These are phyloP conservation scores for Venturia nashicola DNA, from an alignment of 2,329 filamentous ascomycete genomes.

Conservation along the genomic window DNA sequence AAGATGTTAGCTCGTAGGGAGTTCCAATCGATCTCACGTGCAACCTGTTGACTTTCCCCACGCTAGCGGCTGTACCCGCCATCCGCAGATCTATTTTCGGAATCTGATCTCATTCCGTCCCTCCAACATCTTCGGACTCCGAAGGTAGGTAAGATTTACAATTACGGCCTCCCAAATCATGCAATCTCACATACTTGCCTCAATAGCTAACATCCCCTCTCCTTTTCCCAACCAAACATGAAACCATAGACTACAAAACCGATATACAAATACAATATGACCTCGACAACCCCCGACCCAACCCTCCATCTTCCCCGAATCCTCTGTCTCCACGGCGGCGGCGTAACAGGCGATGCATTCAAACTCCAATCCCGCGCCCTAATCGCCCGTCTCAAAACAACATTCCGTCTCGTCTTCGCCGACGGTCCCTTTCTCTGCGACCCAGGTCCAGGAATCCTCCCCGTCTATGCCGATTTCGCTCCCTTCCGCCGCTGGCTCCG, in stretches of 20 bases:
- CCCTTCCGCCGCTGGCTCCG: constrained; percentile 55
- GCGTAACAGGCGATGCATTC: constrained; percentile 61
- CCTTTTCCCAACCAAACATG: background rate
- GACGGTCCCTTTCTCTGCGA: constrained; percentile 54
- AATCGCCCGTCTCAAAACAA: constrained; percentile 34
- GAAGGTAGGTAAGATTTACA: background rate
- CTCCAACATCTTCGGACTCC: background rate
- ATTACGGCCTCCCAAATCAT: background rate
- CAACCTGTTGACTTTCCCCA: background rate
- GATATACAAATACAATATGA: background rate
- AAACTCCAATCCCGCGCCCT: constrained; percentile 51
- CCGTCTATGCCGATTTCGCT: constrained; percentile 52
- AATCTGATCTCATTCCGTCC: background rate
- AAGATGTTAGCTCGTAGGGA: no score
- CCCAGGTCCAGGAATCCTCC: constrained; percentile 47
- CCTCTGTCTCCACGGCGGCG: constrained; percentile 72
- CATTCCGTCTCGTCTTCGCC: constrained; percentile 61
- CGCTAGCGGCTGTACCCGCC: background rate
- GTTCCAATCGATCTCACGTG: no score
- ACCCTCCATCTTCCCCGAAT: constrained; percentile 46
- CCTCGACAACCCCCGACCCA: constrained; percentile 7
- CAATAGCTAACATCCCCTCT: background rate
- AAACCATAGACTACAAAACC: background rate
- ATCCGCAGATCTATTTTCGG: background rate
- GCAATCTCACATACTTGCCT: background rate